Conservation (phyloP, 1,139 yeast genomes). For the Meyerozyma sp. region DNA sequence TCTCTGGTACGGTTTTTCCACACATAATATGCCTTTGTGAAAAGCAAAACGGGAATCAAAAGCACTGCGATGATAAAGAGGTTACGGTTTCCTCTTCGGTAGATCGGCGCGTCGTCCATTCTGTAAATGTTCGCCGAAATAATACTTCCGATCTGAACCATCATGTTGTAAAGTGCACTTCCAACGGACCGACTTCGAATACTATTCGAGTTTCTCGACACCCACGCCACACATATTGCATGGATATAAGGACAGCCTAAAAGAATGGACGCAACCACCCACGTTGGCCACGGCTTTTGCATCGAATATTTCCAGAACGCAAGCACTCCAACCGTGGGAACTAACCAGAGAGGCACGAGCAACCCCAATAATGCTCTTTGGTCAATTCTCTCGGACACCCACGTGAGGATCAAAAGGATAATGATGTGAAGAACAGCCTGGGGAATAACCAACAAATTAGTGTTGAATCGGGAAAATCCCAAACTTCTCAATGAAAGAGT, state of each 20-base stretch:
- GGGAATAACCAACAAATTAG: conserved; percentile 14
- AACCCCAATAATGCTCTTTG: neutral
- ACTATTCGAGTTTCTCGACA: conserved; percentile 10
- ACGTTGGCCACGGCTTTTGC: conserved; percentile 9
- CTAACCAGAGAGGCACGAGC: neutral
- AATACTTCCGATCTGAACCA: conserved; percentile 23
- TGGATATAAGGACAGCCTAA: conserved; percentile 10
- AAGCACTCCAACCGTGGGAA: neutral
- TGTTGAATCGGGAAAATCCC: conserved; percentile 14
- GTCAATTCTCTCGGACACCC: conserved; percentile 9
- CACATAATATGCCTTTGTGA: conserved; percentile 1
- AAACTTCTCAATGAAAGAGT: conserved; percentile 12
- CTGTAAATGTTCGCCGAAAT: neutral
- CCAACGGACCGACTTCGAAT: conserved; percentile 9
- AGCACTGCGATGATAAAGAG: conserved; percentile 26
- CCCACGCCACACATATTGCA: conserved; percentile 11
- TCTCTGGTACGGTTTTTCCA: neutral
- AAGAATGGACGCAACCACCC: conserved; percentile 9
- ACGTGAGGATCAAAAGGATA: conserved; percentile 6
- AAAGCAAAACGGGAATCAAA: neutral
- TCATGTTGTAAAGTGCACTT: conserved; percentile 10
- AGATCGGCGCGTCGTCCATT: conserved; percentile 50
- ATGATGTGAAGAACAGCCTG: conserved; percentile 9
- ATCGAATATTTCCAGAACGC: neutral
- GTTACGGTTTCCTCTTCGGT: conserved; percentile 47